Evolutionary conservation across 805 yeast species (phyloP), one percentile per base, ranked within the genome.

Genomic region (Ascoidea tarda): DNA sequence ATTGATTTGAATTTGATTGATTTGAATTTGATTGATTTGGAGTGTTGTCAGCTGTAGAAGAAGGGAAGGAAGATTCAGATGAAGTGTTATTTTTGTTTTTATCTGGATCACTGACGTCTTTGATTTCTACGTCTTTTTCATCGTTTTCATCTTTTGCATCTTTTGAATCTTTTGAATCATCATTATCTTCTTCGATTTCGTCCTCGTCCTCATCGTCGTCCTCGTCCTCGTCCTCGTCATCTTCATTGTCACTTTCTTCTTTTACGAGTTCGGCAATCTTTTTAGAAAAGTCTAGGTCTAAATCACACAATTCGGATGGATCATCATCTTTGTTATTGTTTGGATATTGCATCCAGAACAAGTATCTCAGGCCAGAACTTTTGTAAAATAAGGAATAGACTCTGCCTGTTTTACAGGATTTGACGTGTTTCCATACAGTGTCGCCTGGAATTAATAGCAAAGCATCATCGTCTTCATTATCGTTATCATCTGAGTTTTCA

Each of bases 371-470:
- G 50, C 85, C 84, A 32, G 87, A 76, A 54, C 81, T 72, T 58
- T 73, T 70, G 63, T 83, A 83, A 55, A 77, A 75, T 66, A 84
- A 72, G 31, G 82, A 81, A 58, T 79, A 82, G 14, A 88, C 89
- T 55, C 96, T 73, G 14, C 96, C 96, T 0, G 88, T 77, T 47
- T 69, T 75, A 65, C 95, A 84, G 33, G 86, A 78, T 50, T 72
- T 66, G 48, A 86, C 78, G 52, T 78, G 85, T 56, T 77, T 76
- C 80, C 89, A 86, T 47, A 82, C 78, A 51, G 85, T 91, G 61
- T 88, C 96, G 1, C 95, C 95, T 0, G 95, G 93, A 59, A 87
- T 81, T 47, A 87, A 77, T 58, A 87, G 70, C 54, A 86, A 71
- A 57, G 82, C 89, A 52, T 80, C 84, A 48, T 71, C 71, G 53